Conservation (phyloP, 1,284 basidiomycete species). For the Moesziomyces aphidis region DNA sequence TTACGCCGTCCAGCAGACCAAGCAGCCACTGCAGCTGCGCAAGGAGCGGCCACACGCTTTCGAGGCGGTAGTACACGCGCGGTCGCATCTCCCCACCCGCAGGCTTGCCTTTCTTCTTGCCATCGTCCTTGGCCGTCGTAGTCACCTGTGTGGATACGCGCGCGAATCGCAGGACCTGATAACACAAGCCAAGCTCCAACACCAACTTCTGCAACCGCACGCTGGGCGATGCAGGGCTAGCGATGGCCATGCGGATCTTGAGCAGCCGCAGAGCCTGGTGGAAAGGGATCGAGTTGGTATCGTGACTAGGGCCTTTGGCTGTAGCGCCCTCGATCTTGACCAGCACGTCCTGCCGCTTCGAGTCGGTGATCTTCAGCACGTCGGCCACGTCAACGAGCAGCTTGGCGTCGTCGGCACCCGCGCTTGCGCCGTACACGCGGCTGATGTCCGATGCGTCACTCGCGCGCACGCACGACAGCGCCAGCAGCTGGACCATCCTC, state of each 20-base stretch:
- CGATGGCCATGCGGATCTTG: constrained; percentile 37
- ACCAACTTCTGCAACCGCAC: constrained; percentile 20
- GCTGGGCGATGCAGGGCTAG: background rate
- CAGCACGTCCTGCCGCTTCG: constrained; percentile 35
- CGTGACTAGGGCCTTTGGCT: constrained; percentile 34
- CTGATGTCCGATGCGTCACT: constrained; percentile 28
- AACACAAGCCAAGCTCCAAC: constrained; percentile 32
- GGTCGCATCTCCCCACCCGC: constrained; percentile 6
- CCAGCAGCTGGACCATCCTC: constrained; percentile 13
- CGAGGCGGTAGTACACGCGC: constrained; percentile 43
- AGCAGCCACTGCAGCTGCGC: constrained; percentile 48
- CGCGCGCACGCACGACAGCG: constrained; percentile 30
- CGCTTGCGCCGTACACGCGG: constrained; percentile 12
- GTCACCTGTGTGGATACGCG: constrained; percentile 23
- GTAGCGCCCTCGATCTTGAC: constrained; percentile 41
- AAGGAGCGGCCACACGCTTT: constrained; percentile 42
- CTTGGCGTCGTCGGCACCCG: background rate
- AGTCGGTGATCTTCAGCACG: constrained; percentile 44
- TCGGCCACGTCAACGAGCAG: constrained; percentile 30
- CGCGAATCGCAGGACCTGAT: constrained; percentile 27
- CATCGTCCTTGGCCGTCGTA: constrained; percentile 9
- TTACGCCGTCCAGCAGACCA: constrained; percentile 29
- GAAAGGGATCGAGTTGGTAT: constrained; percentile 33
- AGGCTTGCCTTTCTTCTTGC: constrained; percentile 26
- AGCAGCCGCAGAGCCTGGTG: constrained; percentile 39